phyloP scores from a whole-genome alignment of 176 grass and related monocot genomes.

The Avena sativa region DNA sequence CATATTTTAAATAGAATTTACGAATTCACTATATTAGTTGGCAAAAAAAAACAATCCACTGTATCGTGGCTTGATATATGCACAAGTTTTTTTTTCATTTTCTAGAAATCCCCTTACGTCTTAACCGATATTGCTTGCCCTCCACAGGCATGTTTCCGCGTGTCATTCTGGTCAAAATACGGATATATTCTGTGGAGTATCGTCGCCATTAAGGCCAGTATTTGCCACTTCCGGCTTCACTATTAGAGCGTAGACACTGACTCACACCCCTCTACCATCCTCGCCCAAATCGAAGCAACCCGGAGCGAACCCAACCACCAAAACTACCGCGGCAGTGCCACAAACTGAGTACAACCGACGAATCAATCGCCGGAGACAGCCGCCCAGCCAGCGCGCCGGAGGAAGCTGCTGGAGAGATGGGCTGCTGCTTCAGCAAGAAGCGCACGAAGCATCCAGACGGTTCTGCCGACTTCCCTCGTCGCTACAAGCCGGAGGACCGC shows the following conservation, averaged over 20 bases:
- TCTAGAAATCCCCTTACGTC: too few species aligned
- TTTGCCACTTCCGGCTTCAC: neutral
- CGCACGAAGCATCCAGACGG: neutral
- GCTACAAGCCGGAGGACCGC: constrained; percentile 40
- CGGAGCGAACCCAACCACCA: neutral
- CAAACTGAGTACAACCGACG: neutral
- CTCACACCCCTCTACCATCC: constrained; percentile 19
- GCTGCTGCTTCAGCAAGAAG: constrained; percentile 75
- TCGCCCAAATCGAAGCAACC: constrained; percentile 41
- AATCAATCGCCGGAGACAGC: constrained; percentile 2
- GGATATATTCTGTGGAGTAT: too few species aligned
- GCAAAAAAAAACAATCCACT: too few species aligned
- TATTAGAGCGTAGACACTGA: neutral
- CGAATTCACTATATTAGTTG: too few species aligned
- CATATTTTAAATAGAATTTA: too few species aligned
- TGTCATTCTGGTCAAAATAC: too few species aligned
- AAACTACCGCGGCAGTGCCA: neutral
- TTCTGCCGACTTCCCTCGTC: neutral
- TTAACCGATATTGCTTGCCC: too few species aligned
- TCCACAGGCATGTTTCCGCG: too few species aligned
- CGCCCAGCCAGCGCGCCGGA: constrained; percentile 21
- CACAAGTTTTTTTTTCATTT: too few species aligned
- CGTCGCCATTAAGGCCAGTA: too few species aligned
- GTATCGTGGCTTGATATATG: too few species aligned
- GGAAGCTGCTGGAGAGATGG: constrained; percentile 46